Base-by-base conservation (phyloP, 306 rosid genomes). In the Glycyrrhiza uralensis region DNA sequence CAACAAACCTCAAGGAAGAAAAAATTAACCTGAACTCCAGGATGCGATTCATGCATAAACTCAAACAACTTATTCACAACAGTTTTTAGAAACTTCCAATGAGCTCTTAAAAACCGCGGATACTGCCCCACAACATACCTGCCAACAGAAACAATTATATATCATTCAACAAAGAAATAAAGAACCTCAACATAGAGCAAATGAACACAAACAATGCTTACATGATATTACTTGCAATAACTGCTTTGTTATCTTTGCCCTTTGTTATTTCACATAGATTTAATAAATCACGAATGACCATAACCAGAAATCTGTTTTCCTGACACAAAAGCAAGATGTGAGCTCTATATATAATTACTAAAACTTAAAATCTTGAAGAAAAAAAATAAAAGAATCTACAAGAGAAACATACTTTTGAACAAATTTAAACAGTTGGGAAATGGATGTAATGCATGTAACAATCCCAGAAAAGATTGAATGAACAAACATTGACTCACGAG, bases 111-210 rank as follows among this genome's bases (percentile, higher is more conserved):
- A 75, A 94, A 94, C 55, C 98, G 88, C 0, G 98, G 98, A 72
- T 94, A 94, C 78, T 94, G 97, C 60, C 98, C 98, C 47, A 94
- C 98, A 52, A 94, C 97, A 83, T 94, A 91, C 98, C 98, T 91
- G 87, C 45, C 86, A 80, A 32, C 50, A 73, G 20, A 81, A 75
- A 24, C 64, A 30, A 59, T 32, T 12, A 57, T 12, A 29, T 15
- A 71, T 50, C 30, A 46, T 45, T 24, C 72, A 67, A 20, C 24
- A 45, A 58, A 66, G 29, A 63, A 58, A 51, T 32, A 2, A n/a
- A 15, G 18, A 68, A 47, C 17, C 4, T 15, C 41, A 24, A 58
- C 20, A 63, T 7, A 28, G 2, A 10, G 58, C 33, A 22, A 42
- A 56, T 20, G 36, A 73, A 61, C 12, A 63, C 23, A 65, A 57